Evolutionary conservation across 2,329 filamentous ascomycete species (phyloP), one percentile per base, ranked within the genome.

Genomic region (Fusarium luffae): DNA sequence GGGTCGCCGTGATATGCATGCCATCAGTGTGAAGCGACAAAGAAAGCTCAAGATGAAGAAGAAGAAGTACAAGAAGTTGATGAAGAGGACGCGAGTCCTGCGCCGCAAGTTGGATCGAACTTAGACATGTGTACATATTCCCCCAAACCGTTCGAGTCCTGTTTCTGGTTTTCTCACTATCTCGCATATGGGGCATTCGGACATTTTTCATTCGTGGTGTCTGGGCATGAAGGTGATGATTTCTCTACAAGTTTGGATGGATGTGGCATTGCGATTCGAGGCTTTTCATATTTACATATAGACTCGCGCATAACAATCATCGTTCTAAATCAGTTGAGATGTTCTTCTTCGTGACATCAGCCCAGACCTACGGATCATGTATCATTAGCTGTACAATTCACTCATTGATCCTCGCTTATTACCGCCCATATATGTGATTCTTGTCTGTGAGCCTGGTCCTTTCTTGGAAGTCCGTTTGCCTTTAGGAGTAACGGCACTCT

Each of bases 61-160:
- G 89, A 95, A 98, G 88, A 99, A 99, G 90, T 97, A 97, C 83
- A 98, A 98, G 94, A 99, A 99, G 89, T 85, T 98, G 74, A 94
- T 97, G 92, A 93, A 92, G 86, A 88, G 90, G 82, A 98, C 95
- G 77, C 89, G 95, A 80, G 95, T 93, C 79, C 81, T 94, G 84
- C 91, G 95, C 79, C 90, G 94, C 79, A 97, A 94, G 85, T 85
- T 96, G 76, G 93, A 92, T 76, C 88, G 90, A 77, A 83, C 87
- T 69, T 89, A 84, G 66, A 60, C 58, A 63, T 55, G 42, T 75
- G 72, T 77, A 75, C 68, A 76, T 75, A 76, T 66, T 71, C 58
- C 50, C 58, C 46, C 25, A 58, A 56, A 52, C 61, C 49, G 54
- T 56, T 65, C 63, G 68, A 63, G 70, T 59, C 57, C 54, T 71